Base-by-base conservation (phyloP, 108 stramenopile genomes). In the Pseudonitzschia delicatissima region DNA sequence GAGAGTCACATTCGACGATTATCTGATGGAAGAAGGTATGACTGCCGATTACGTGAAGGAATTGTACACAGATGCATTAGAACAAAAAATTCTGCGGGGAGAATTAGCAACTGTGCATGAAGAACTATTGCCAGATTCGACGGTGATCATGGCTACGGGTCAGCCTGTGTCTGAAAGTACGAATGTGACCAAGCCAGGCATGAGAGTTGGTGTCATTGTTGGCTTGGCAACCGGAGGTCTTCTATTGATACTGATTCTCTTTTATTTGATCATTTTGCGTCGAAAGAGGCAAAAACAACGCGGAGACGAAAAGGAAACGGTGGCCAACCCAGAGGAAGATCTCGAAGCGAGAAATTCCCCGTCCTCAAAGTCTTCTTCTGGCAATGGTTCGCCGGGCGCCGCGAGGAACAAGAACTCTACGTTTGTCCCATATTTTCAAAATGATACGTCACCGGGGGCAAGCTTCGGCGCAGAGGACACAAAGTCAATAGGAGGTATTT, bases 401-500 rank as follows among this genome's bases (percentile, higher is more conserved):
- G 20, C 9, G 23, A 48, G 47, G 47, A 7, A 21, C 42, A n/a
- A 44, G n/a, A 51, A 20, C n/a, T n/a, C n/a, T n/a, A n/a, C n/a
- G n/a, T 48, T 23, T 2, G 21, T 48, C 23, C 47, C 47, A 7
- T 48, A 48, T 23, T 21, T 48, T 2, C 47, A 18, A 23, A n/a
- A n/a, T n/a, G n/a, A n/a, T n/a, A 2, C 47, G 4, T 23, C 21
- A 23, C 47, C 47, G 21, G 20, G 47, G 23, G n/a, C 47, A 9
- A 48, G 7, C 23, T n/a, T 13, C 42, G n/a, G 7, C 20, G 2
- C 60, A 42, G 39, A 37, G 2, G 60, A 61, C 13, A 26, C 39
- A 40, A 37, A 20, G 13, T 61, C 60, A 11, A 61, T 26, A 7
- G 60, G 60, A 27, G 26, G 39, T 8, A 37, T 66, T 23, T 66